These are phyloP conservation scores for Mucor lusitanicus DNA, from an alignment of 371 early-diverging fungal genomes.

Conservation along the genomic window DNA sequence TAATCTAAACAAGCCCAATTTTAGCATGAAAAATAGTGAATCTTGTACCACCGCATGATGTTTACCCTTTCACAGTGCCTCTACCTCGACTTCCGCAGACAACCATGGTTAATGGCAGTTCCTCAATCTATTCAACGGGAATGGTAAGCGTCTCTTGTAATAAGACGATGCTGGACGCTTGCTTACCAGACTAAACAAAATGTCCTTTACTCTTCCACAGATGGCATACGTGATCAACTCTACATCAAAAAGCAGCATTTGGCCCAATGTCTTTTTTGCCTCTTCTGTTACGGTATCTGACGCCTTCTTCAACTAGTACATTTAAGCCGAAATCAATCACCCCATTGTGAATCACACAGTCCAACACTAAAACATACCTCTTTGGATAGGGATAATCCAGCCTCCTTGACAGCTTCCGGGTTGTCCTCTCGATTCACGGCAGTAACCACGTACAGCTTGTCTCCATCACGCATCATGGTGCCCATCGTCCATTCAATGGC, in stretches of 20 bases:
- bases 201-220: slow-evolving; percentile 55
- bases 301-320: slow-evolving; percentile 32
- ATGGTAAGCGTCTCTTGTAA: not conserved
- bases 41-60: not conserved
- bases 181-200: slow-evolving; percentile 39
- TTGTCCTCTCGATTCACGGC: slow-evolving; percentile 49
- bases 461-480: slow-evolving; percentile 59
- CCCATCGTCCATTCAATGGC: slow-evolving; percentile 62
- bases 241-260: slow-evolving; percentile 53
- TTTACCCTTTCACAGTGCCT: slow-evolving; percentile 58
- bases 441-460: slow-evolving; percentile 54
- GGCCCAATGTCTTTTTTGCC: slow-evolving; percentile 27
- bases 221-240: slow-evolving; percentile 48
- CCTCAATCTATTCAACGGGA: slow-evolving; percentile 39
- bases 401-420: slow-evolving; percentile 31
- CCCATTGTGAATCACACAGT: not conserved
- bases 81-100: slow-evolving; percentile 63
- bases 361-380: slow-evolving; percentile 13
- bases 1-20: slow-evolving; percentile 21
- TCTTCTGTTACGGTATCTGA: slow-evolving; percentile 34
- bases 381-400: slow-evolving; percentile 27
- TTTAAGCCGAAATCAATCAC: not conserved
- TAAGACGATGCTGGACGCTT: not conserved
- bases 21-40: slow-evolving; percentile 3
- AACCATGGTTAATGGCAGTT: slow-evolving; percentile 54